These are phyloP conservation scores for Aspergillus latus DNA, from an alignment of 2,329 filamentous ascomycete genomes.

Conservation along the genomic window DNA sequence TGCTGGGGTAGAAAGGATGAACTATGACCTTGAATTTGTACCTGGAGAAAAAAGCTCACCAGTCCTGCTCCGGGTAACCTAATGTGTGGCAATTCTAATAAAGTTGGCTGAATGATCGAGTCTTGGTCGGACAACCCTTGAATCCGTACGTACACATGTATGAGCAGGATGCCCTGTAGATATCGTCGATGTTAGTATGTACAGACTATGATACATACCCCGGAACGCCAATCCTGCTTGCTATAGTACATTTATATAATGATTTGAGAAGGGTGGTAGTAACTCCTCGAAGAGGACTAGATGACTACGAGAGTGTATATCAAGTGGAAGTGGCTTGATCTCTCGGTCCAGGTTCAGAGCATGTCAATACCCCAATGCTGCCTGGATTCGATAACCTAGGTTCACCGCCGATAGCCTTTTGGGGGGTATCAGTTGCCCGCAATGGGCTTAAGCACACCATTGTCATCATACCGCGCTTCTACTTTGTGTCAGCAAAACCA, in stretches of 20 bases:
- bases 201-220: slow-evolving; percentile 12
- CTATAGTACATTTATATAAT: slow-evolving; percentile 15
- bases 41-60: too few species aligned
- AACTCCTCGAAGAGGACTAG: background rate
- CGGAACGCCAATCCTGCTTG: slow-evolving; percentile 11
- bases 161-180: background rate
- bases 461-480: slow-evolving; percentile 84
- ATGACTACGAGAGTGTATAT: background rate
- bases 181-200: slow-evolving; percentile 4
- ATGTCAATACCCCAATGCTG: background rate
- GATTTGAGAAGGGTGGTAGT: slow-evolving; percentile 2
- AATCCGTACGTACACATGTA: too few species aligned
- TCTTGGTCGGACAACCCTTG: too few species aligned
- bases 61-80: too few species aligned
- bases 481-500: slow-evolving; percentile 37
- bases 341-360: background rate
- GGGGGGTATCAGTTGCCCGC: slow-evolving; percentile 31
- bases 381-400: background rate
- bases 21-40: too few species aligned
- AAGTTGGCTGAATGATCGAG: too few species aligned
- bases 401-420: background rate
- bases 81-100: too few species aligned
- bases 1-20: too few species aligned
- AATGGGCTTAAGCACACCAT: slow-evolving; percentile 66
- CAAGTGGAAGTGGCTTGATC: background rate